Evolutionary conservation across 78 protist genomes (phyloP), one percentile per base, ranked within the genome.

Genomic region (Emiliania huxleyi): DNA sequence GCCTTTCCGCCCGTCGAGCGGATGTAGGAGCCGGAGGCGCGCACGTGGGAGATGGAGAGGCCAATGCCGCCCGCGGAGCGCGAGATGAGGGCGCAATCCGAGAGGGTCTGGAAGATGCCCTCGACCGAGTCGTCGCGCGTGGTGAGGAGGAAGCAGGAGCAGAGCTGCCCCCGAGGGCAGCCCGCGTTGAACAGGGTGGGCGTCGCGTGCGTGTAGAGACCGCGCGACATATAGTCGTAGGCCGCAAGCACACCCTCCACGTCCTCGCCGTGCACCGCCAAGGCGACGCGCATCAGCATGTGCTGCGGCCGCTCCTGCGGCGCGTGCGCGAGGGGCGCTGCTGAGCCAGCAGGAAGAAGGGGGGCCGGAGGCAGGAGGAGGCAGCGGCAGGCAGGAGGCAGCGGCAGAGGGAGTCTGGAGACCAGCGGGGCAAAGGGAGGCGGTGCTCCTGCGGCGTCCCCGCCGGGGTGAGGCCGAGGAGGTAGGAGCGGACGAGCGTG

Each of bases 151-250:
- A 98, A 99, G 97, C 99, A 99, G 2, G 97, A 94, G 33, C 98
- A 96, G 94, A 98, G 91, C 94, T 99, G 99, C 37, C 99, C 99
- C 29, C 35, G 52, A 26, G 98, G 98, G 8, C 99, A 97, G 88
- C 99, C 99, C 8, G 99, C 94, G 93, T 98, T 98, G 97, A 98
- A 98, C 29, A 98, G 95, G 1, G 99, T 98, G 33, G 99, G 99
- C 42, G 99, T 95, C n/a, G 99, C 99, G 93, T 98, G 99, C 15
- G 98, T 97, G 93, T 97, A 98, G 49, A 52, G 49, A 25, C 95
- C 89, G 49, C 95, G 48, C 6, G 97, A 93, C 48, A 98, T 49
- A 62, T 71, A 89, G 42, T 96, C 55, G 96, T 99, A 99, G 40
- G 99, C 98, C 92, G 97, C 97, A 43, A 98, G 48, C 25, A 94